Evolutionary conservation across 225 moss, liverwort and hornwort species (phyloP), one percentile per base, ranked within the genome.

Genomic region (Bryum argenteum): DNA sequence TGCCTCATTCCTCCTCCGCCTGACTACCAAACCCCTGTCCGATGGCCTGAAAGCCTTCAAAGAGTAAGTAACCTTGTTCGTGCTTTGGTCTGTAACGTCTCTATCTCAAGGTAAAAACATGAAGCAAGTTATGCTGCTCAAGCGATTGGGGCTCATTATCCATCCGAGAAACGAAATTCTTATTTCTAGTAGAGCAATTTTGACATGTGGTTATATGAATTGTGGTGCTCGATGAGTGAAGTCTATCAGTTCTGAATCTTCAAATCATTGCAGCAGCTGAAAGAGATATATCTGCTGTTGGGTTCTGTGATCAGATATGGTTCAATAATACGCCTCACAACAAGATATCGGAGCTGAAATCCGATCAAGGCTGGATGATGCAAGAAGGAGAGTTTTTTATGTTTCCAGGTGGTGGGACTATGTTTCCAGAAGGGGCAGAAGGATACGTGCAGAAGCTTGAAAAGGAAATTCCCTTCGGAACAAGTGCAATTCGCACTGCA

Each of bases 351-450:
- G 83, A 77, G 71, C 57, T 79, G 63, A 86, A 86, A 78, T 74
- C 67, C 51, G 77, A 83, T 67, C 86, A 86, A 78, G 80, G 75
- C 28, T 86, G 86, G 86, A 83, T 86, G 83, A 28, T 63, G 48
- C 79, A 82, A 77, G 86, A 77, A 54, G 80, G 80, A 23, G 83
- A 83, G 3, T 77, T 71, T 60, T 86, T 86, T 39, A 53, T 66
- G 19, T 86, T 86, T 42, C 83, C 86, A 63, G 86, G 86, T 50
- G 86, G 86, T 45, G 86, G 86, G 15, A 86, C 86, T 28, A 83
- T 80, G 82, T 86, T 86, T 56, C 83, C 86, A 26, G 77, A 86
- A 50, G 83, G 86, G 41, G 83, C 74, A 52, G 75, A 71, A 58
- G 65, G 68, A 12, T 86, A 86, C 66, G 80, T 86, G 66, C 67